Conservation (phyloP, 2,329 filamentous ascomycete genomes). For the Xylaria sp. region DNA sequence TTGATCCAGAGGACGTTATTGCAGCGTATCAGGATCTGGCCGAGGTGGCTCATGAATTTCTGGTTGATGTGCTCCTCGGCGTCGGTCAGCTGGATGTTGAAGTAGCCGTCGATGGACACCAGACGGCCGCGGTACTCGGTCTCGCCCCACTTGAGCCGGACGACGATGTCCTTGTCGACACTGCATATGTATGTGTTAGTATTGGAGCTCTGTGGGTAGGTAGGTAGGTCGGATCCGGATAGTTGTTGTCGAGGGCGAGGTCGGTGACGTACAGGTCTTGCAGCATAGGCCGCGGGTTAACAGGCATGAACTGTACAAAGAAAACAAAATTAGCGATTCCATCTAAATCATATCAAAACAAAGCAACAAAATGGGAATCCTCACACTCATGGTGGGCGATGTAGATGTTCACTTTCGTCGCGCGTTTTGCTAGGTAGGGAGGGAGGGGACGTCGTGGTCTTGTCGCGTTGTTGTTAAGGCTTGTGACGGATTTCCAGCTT, state of each 20-base stretch:
- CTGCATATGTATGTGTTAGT: slow-evolving; percentile 36
- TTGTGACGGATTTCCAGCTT: slow-evolving; percentile 2
- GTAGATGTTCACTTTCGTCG: slow-evolving; percentile 12
- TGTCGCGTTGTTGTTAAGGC: slow-evolving; percentile 14
- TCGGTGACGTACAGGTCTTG: slow-evolving; percentile 66
- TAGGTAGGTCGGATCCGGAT: neutral
- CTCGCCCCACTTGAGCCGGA: slow-evolving; percentile 96
- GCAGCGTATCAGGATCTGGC: slow-evolving; percentile 91
- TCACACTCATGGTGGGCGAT: slow-evolving; percentile 35
- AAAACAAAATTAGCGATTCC: neutral
- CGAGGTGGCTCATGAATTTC: slow-evolving; percentile 76
- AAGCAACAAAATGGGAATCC: neutral
- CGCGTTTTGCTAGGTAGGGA: neutral
- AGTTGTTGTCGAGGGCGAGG: neutral
- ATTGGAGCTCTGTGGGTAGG: slow-evolving; percentile 4
- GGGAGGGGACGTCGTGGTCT: slow-evolving; percentile 2
- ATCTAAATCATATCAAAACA: neutral
- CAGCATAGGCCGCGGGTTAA: slow-evolving; percentile 96
- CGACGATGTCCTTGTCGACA: slow-evolving; percentile 83
- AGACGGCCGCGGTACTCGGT: slow-evolving; percentile 94
- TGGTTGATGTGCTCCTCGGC: slow-evolving; percentile 91
- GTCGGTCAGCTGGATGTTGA: slow-evolving; percentile 91
- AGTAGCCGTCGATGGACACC: slow-evolving; percentile 93
- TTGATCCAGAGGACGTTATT: slow-evolving; percentile 97
- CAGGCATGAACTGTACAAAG: slow-evolving; percentile 67